Base-by-base conservation (phyloP, 371 early-diverging fungal genomes). In the Mortierella polycephala region DNA sequence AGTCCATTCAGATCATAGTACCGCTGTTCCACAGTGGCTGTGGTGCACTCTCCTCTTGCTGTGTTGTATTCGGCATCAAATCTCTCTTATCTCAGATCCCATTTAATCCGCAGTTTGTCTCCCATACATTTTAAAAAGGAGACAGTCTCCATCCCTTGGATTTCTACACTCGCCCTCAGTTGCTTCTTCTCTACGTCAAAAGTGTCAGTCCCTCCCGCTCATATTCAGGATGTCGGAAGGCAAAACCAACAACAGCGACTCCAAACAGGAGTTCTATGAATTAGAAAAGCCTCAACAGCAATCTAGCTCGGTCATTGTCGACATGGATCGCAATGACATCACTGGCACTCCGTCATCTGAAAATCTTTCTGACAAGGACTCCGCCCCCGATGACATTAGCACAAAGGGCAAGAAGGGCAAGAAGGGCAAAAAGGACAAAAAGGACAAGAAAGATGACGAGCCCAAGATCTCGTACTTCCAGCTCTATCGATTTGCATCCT, bases 401-500 rank as follows among this genome's bases (percentile, higher is more conserved):
- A 62, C 62, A 13, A 75, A 82, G 58, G 77, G 81, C 46, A 83
- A 84, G 61, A 62, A 77, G 50, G 49, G 72, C 54, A 76, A 81
- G 30, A 82, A 67, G 41, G 62, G 71, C 40, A 75, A 69, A 51
- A 75, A 83, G 52, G 47, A 58, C 47, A 54, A 67, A 52, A 75
- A 81, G 21, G 82, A 69, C 37, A 62, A 75, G 49, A 71, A 67
- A 47, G 68, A 61, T 71, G 71, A 75, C 54, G 75, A 69, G 60
- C 75, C 87, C 57, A 53, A 72, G 69, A 85, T 92, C 2, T 70
- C 90, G 8, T 74, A 88, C 47, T 41, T 83, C 11, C 69, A 84
- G 74, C 86, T 94, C 37, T 93, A 89, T 69, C 88, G 92, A 49
- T 94, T 90, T 66, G 91, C 94, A 3, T 87, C 86, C 13, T 49